These are phyloP conservation scores for Fusarium transvaalense DNA, from an alignment of 2,329 filamentous ascomycete species.

Conservation along the genomic window DNA sequence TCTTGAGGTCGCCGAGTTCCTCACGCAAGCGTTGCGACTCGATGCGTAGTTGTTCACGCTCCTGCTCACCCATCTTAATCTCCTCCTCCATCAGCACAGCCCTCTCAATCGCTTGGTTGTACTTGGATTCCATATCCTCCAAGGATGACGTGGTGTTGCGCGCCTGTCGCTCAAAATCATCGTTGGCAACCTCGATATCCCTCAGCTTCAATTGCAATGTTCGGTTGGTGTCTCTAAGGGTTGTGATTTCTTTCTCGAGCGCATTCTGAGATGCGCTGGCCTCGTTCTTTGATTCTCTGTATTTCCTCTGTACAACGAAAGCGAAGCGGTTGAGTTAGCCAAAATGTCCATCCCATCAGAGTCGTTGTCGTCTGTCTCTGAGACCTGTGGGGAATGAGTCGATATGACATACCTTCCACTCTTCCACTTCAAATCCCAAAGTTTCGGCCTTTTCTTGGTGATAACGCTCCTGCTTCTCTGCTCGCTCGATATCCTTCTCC, in stretches of 20 bases:
- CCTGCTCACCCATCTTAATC: constrained; percentile 89
- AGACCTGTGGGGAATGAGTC: constrained; percentile 2
- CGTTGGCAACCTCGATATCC: constrained; percentile 97
- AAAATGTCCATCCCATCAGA: constrained; percentile 1
- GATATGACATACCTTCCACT: constrained; percentile 88
- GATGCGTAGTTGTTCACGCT: constrained; percentile 89
- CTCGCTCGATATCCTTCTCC: constrained; percentile 94
- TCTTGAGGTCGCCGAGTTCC: constrained; percentile 91
- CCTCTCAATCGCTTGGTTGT: constrained; percentile 92
- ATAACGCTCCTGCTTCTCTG: constrained; percentile 90
- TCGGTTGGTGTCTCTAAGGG: constrained; percentile 85
- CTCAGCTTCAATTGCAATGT: constrained; percentile 85
- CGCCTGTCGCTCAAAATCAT: constrained; percentile 97
- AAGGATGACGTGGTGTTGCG: constrained; percentile 95
- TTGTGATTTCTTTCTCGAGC: constrained; percentile 96
- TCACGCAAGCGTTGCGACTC: constrained; percentile 90
- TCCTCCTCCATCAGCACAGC: constrained; percentile 96
- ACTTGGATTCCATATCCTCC: constrained; percentile 97
- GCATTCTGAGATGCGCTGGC: constrained; percentile 84
- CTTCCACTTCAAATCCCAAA: constrained; percentile 89
- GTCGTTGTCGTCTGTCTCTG: not conserved
- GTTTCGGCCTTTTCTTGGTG: constrained; percentile 89
- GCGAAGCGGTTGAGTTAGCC: constrained; percentile 32
- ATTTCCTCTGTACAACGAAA: constrained; percentile 77
- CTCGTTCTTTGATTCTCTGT: constrained; percentile 93